phyloP scores from a whole-genome alignment of 2,329 filamentous ascomycete species.

The Fonsecaea monophora region DNA sequence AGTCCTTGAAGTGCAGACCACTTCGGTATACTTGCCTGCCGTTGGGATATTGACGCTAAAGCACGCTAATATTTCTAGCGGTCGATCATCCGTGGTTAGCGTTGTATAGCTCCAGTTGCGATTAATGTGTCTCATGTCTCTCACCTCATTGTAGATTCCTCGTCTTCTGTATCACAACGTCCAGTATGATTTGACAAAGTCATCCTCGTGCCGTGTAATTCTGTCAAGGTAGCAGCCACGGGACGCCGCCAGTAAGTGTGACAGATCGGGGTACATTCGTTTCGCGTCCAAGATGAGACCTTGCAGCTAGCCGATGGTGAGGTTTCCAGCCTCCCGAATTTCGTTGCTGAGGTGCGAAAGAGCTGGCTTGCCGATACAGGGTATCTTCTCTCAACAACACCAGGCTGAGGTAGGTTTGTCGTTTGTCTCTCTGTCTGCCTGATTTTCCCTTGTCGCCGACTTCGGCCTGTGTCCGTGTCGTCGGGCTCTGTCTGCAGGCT shows the following conservation, averaged over 20 bases:
- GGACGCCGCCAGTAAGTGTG: constrained; percentile 24
- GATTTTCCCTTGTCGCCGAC: background rate
- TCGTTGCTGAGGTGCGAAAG: constrained; percentile 18
- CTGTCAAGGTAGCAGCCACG: constrained; percentile 10
- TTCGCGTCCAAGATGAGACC: constrained; percentile 28
- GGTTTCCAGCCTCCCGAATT: constrained; percentile 30
- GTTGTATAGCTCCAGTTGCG: background rate
- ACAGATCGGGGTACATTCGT: constrained; percentile 28
- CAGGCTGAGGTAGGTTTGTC: background rate
- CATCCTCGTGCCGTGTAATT: constrained; percentile 22
- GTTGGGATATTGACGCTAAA: background rate
- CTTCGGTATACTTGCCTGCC: background rate
- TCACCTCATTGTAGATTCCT: constrained; percentile 14
- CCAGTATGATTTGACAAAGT: constrained; percentile 33
- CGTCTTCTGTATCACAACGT: constrained; percentile 21
- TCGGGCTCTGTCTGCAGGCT: constrained; percentile 4
- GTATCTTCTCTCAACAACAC: constrained; percentile 3
- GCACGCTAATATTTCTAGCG: constrained; percentile 1
- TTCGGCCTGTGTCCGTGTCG: background rate
- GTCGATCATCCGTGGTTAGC: constrained; percentile 18
- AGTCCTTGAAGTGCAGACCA: background rate
- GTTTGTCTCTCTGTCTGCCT: background rate
- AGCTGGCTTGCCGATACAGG: background rate
- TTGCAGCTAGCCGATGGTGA: constrained; percentile 35
- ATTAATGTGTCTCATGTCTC: constrained; percentile 6